Base-by-base conservation (phyloP, 257 asterid genomes). In the Marsdenia floribunda region DNA sequence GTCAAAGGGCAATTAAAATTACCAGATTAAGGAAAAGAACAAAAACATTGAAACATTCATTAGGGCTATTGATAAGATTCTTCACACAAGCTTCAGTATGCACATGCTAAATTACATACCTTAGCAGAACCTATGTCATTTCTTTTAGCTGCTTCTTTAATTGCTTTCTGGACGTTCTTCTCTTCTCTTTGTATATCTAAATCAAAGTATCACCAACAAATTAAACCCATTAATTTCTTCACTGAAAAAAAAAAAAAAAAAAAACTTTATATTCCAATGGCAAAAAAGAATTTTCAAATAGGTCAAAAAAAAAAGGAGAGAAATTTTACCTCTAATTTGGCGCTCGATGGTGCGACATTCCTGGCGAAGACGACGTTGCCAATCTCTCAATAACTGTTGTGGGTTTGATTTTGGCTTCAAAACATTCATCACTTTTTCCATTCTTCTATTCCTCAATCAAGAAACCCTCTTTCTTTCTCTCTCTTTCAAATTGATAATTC, bases 61-160 rank as follows among this genome's bases (percentile, higher is more conserved):
- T 46, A 24, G 13, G 57, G 35, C 24, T 59, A 35, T 11, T 19
- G 9, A 26, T n/a, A 60, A 15, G 13, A 74, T 29, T 74, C 64
- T 47, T 42, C 3, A 63, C 11, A 35, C 6, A 50, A 53, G 49
- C 4, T 3, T 4, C 4, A 8, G 26, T 16, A 6, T 16, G 68
- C 54, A 78, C n/a, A 64, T 22, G 21, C 69, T 57, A 52, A 58
- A 50, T 13, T 70, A 67, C 37, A 79, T 65, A 86, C 99, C 98
- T 95, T 95, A 78, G 98, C 99, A 76, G 98, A 95, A 81, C 90
- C 96, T 96, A 92, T 89, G 64, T 95, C 99, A 72, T 92, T 95
- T 79, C 99, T 85, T 80, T 89, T 95, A 13, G 98, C 98, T 33
- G 98, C 97, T 79, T 90, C 99, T 79, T 87, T 90, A 85, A 95